Evolutionary conservation across 1,284 basidiomycete genomes (phyloP).

Genomic region (Schizophyllum commune): DNA sequence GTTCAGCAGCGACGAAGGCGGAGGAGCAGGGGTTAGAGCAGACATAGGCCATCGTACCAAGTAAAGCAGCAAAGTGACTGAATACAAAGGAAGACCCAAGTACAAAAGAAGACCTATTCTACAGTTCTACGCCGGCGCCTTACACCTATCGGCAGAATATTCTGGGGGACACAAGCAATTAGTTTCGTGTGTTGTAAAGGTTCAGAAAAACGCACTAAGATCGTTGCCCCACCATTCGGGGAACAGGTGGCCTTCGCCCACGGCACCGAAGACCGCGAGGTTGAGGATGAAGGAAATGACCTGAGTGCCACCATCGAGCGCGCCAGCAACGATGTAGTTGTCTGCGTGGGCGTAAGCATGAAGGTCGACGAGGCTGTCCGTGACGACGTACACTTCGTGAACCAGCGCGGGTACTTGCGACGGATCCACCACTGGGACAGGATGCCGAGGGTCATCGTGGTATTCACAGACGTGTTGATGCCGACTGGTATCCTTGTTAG

Average conservation of each 20-base stretch:
- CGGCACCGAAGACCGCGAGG: conserved; percentile 13
- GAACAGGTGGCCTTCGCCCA: conserved; percentile 8
- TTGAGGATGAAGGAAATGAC: conserved; percentile 14
- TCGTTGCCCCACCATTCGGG: conserved; percentile 13
- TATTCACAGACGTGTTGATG: conserved; percentile 13
- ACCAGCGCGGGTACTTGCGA: conserved; percentile 10
- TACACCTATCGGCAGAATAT: not conserved
- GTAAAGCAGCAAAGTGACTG: too few species aligned
- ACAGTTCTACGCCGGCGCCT: not conserved
- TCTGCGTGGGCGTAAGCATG: conserved; percentile 11
- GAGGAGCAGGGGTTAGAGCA: too few species aligned
- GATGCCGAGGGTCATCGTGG: conserved; percentile 10
- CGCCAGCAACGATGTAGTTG: conserved; percentile 14
- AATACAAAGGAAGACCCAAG: too few species aligned
- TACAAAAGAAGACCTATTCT: not conserved
- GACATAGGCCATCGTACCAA: too few species aligned
- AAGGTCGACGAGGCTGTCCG: conserved; percentile 28
- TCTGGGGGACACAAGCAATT: not conserved
- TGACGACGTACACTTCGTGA: conserved; percentile 18
- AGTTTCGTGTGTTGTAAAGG: not conserved
- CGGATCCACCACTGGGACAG: conserved; percentile 14
- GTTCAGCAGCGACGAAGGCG: too few species aligned
- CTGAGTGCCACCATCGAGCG: conserved; percentile 13
- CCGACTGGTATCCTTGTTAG: conserved; percentile 3
- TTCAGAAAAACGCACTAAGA: not conserved